Evolutionary conservation across 805 yeast species (phyloP), one percentile per base, ranked within the genome.

Genomic region (Ascoidea tarda): DNA sequence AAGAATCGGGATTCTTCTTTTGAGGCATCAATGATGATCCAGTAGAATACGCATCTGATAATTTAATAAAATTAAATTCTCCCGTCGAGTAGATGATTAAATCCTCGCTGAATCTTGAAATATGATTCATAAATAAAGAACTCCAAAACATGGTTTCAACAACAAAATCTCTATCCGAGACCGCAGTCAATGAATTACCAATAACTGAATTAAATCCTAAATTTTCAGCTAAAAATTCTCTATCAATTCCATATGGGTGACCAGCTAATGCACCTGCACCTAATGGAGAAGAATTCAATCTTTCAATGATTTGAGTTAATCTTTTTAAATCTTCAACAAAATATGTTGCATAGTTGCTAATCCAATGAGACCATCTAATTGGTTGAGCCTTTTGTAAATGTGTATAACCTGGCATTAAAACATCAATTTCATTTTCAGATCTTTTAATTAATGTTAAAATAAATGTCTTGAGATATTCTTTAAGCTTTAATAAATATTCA

Each of bases 261-360:
- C 99, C 99, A 16, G 99, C 99, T 56, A 93, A 76, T 6, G 99
- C 99, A 62, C 99, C 99, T 5, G 91, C 82, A 52, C 99, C 99
- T 56, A 93, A 75, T 48, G 99, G 99, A 45, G 89, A 84, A 59
- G 77, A 80, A 66, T 95, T 93, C 53, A 88, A 80, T 68, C 99
- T 82, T 53, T 72, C 82, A 58, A 84, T 77, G 52, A 93, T 75
- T 69, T 95, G 93, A 58, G 77, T 70, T 59, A 93, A 75, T 66
- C 99, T 79, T 66, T 86, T 80, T 70, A 84, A 81, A 66, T 93
- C 99, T 64, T 89, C 89, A 6, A 90, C 79, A 68, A 93, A 84
- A 65, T 90, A 93, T 1, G 99, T 91, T 46, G 96, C 97, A 63
- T 93, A 91, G 66, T 88, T 82, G 59, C 91, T 80, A 59, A 93